phyloP scores from a whole-genome alignment of 2,329 filamentous ascomycete genomes.

The Podosphaera aphanis region DNA sequence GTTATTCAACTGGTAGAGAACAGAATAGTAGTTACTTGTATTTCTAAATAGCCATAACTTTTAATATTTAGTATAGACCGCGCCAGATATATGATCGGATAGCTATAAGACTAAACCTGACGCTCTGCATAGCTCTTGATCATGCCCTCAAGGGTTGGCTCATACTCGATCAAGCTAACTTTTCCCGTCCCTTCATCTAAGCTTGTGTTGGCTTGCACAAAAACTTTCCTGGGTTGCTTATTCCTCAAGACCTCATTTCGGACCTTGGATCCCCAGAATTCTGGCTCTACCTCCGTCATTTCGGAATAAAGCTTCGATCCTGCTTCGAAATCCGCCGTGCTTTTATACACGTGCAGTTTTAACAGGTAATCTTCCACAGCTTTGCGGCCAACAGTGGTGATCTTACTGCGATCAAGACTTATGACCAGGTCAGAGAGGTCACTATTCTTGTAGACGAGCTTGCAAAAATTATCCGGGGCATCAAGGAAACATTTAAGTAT shows the following conservation, averaged over 20 bases:
- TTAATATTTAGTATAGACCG: too few relatives aligned
- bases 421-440: conserved; percentile 65
- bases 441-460: conserved; percentile 43
- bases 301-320: conserved; percentile 63
- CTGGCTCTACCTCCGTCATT: conserved; percentile 59
- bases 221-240: conserved; percentile 71
- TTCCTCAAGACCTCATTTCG: conserved; percentile 51
- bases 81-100: too few relatives aligned
- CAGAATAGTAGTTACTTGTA: too few relatives aligned
- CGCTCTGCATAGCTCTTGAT: conserved; percentile 60
- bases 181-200: conserved; percentile 43
- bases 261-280: conserved; percentile 66
- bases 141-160: conserved; percentile 56
- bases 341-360: conserved; percentile 81
- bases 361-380: conserved; percentile 70
- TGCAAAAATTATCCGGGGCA: conserved; percentile 70
- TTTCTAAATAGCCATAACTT: too few relatives aligned
- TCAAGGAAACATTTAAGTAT: conserved; percentile 70
- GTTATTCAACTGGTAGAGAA: too few relatives aligned
- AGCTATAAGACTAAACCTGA: conserved; percentile 5
- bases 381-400: conserved; percentile 57
- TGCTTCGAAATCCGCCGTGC: conserved; percentile 57
- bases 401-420: conserved; percentile 64
- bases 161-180: conserved; percentile 66
- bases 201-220: conserved; percentile 80